These are phyloP conservation scores for Colletotrichum truncatum DNA, from an alignment of 2,329 filamentous ascomycete genomes.

Conservation along the genomic window DNA sequence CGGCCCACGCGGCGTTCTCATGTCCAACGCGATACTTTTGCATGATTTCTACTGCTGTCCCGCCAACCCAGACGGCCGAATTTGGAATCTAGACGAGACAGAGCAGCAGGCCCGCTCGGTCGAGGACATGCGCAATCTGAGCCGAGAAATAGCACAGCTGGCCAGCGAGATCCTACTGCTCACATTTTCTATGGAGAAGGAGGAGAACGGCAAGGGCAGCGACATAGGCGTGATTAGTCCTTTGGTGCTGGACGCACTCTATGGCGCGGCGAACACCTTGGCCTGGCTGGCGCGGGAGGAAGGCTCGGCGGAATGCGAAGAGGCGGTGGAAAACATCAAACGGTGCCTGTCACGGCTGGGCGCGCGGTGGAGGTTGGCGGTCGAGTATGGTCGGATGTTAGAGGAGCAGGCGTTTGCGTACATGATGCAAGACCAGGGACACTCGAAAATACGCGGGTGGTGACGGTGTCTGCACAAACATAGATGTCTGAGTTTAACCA, in stretches of 20 bases:
- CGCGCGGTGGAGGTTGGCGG: conserved; percentile 45
- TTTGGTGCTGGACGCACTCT: conserved; percentile 47
- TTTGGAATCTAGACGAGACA: conserved; percentile 33
- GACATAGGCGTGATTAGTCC: conserved; percentile 42
- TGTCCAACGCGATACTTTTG: conserved; percentile 37
- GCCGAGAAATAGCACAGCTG: conserved; percentile 39
- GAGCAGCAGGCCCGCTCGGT: conserved; percentile 43
- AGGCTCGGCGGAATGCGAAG: conserved; percentile 39
- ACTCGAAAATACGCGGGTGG: not conserved
- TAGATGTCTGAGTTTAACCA: not conserved
- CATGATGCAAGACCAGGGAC: conserved; percentile 23
- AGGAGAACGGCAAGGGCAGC: not conserved
- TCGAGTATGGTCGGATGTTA: conserved; percentile 46
- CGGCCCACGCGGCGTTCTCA: conserved; percentile 31
- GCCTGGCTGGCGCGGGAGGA: conserved; percentile 49
- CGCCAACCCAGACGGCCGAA: conserved; percentile 34
- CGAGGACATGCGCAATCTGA: conserved; percentile 41
- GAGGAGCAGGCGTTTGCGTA: conserved; percentile 44
- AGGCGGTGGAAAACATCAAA: conserved; percentile 40
- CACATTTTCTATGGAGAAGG: conserved; percentile 28
- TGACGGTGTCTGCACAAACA: too few relatives aligned
- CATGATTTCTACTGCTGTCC: conserved; percentile 48
- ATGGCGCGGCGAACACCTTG: conserved; percentile 45
- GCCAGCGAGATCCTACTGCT: conserved; percentile 35
- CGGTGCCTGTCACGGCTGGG: conserved; percentile 39